Conservation (phyloP, 345 rosid species). For the Gossypium sturtianum region DNA sequence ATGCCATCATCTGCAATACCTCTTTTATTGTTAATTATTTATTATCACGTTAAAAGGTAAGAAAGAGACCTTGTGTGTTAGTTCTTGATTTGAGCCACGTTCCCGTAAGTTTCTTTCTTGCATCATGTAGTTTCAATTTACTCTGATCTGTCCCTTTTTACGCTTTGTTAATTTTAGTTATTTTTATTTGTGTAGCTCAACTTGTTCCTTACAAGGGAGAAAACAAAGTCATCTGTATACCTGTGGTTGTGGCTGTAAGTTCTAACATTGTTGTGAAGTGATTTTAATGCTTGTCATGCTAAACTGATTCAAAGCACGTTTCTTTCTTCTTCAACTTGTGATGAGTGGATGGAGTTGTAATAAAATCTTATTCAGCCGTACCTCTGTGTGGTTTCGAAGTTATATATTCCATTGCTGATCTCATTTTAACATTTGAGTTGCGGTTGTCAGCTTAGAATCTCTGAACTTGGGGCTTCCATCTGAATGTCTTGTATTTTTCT, state of each 20-base stretch:
- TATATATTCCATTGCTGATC: neutral
- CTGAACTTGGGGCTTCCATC: neutral
- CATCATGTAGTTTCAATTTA: no score
- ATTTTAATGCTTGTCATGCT: neutral
- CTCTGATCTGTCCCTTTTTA: neutral
- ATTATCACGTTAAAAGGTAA: neutral
- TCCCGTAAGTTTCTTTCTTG: slow-evolving; percentile 3
- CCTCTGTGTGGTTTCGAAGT: neutral
- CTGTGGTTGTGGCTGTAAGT: slow-evolving; percentile 89
- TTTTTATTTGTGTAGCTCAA: slow-evolving; percentile 66
- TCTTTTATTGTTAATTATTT: neutral
- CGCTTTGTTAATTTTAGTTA: neutral
- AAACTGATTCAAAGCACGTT: neutral
- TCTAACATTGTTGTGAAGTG: neutral
- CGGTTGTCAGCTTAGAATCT: neutral
- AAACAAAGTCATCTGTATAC: slow-evolving; percentile 52
- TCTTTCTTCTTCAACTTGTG: neutral
- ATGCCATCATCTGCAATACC: neutral
- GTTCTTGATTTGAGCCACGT: neutral
- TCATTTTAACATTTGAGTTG: neutral
- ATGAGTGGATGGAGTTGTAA: neutral
- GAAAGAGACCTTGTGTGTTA: neutral
- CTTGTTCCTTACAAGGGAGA: slow-evolving; percentile 53
- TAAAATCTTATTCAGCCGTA: neutral
- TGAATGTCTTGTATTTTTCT: neutral